Percentiles rank a stretch among this genome's conserved stretches.
These are phyloP conservation scores for Kazachstania viticola DNA, from an alignment of 805 yeast species.

Conservation along the genomic window DNA sequence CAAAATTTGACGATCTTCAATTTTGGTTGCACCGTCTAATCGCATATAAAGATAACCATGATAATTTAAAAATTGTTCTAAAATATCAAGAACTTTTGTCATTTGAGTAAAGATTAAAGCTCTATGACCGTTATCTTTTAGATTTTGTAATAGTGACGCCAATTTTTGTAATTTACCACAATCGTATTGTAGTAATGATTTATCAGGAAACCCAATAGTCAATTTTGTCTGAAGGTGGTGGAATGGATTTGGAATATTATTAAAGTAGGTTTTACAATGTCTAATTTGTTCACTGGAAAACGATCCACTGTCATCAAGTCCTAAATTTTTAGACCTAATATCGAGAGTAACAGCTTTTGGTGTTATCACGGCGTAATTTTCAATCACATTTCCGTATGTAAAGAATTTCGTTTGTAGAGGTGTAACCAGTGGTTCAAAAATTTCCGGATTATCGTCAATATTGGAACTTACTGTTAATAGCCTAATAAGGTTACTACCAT, in stretches of 20 bases:
- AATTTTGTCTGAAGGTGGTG: slow-evolving; percentile 77
- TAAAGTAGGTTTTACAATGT: slow-evolving; percentile 6
- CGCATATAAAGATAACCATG: slow-evolving; percentile 93
- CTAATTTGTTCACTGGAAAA: slow-evolving; percentile 21
- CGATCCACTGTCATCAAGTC: slow-evolving; percentile 15
- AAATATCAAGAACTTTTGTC: slow-evolving; percentile 90
- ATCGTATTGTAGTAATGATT: slow-evolving; percentile 81
- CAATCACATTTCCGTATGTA: slow-evolving; percentile 40
- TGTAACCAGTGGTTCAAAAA: slow-evolving; percentile 27
- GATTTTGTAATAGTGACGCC: slow-evolving; percentile 60
- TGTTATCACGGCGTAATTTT: slow-evolving; percentile 74
- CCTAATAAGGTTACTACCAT: slow-evolving; percentile 47
- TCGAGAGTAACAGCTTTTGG: slow-evolving; percentile 78
- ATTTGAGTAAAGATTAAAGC: slow-evolving; percentile 94
- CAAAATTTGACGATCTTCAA: slow-evolving; percentile 89
- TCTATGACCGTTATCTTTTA: slow-evolving; percentile 81
- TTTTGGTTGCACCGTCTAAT: slow-evolving; percentile 93
- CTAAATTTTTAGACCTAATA: slow-evolving; percentile 35
- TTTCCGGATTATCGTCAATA: slow-evolving; percentile 3
- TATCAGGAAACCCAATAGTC: slow-evolving; percentile 94
- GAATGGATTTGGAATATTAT: slow-evolving; percentile 37
- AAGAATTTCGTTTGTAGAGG: slow-evolving; percentile 33
- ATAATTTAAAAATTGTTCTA: slow-evolving; percentile 86
- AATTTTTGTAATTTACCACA: slow-evolving; percentile 92
- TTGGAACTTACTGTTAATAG: slow-evolving; percentile 25